Base-by-base conservation (phyloP, 192 early-diverging fungal species). In the Pilobolus umbonatus region DNA sequence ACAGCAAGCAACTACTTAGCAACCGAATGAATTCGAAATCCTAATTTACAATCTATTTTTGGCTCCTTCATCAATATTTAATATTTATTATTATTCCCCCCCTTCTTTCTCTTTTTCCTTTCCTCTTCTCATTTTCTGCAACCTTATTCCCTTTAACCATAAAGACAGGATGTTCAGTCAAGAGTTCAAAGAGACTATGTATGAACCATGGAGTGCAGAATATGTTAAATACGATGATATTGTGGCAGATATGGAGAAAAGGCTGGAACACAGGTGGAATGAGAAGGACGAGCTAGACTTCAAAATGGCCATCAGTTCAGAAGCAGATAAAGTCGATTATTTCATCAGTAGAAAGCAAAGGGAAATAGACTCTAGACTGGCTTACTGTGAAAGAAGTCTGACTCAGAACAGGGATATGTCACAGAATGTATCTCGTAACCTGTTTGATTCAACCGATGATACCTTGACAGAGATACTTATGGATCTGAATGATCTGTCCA, bases 211-310 rank as follows among this genome's bases (percentile, higher is more conserved):
- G 93, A 68, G 77, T 56, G 87, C 89, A 57, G 87, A 88, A 62
- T 91, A 91, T 59, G 75, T 91, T 21, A 83, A 82, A 62, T 94
- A 97, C 57, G 81, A 92, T 49, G 80, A 75, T 9, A 81, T 95
- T 31, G 38, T 38, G 25, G 3, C 31, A 14, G 52, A 54, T 35
- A 32, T 54, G 32, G 15, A 36, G 24, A 31, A 54, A 21, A 92
- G 95, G 72, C 80, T 82, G 29, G 26, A 52, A 40, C 79, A 78
- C 25, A 73, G 76, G 42, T 91, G 89, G 84, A 90, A 80, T 22
- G 90, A 91, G 38, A 79, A 86, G 34, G 87, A 94, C 55, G 95
- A 94, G 65, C 76, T 85, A 5, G 85, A 87, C 46, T 95, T 97
- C 84, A 86, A 93, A 17, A 81, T 86, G 54, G 72, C 76, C 21